phyloP scores from a whole-genome alignment of 352 stramenopile species.

The Phytophthora litchii region DNA sequence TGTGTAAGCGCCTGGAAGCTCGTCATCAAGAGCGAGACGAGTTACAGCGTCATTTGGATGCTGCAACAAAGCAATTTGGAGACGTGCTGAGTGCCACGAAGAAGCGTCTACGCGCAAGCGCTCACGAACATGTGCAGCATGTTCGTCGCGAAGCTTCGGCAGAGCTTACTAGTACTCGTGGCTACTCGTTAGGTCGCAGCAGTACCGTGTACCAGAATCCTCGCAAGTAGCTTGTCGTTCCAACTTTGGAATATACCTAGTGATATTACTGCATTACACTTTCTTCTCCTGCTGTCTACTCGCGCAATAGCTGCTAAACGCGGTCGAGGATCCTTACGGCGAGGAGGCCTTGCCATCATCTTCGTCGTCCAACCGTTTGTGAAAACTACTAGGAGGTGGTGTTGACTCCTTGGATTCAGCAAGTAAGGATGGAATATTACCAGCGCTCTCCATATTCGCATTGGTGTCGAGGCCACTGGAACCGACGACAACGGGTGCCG shows the following conservation, averaged over 20 bases:
- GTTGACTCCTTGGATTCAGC: constrained; percentile 31
- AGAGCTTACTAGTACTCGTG: constrained; percentile 51
- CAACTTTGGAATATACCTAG: constrained; percentile 25
- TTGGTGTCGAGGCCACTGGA: constrained; percentile 10
- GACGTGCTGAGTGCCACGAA: constrained; percentile 72
- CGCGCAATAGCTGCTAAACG: constrained; percentile 5
- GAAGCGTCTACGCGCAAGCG: constrained; percentile 51
- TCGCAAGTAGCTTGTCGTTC: constrained; percentile 20
- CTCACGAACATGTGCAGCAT: constrained; percentile 64
- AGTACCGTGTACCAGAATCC: constrained; percentile 73
- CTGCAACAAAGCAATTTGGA: constrained; percentile 62
- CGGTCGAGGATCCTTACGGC: constrained; percentile 30
- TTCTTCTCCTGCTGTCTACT: constrained; percentile 16
- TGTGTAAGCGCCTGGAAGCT: constrained; percentile 65
- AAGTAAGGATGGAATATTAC: constrained; percentile 11
- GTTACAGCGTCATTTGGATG: constrained; percentile 53
- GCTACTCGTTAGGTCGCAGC: constrained; percentile 59
- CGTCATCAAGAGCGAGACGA: constrained; percentile 50
- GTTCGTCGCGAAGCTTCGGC: constrained; percentile 61
- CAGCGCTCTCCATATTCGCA: constrained; percentile 10
- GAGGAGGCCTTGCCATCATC: constrained; percentile 58
- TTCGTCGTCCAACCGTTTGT: constrained; percentile 41
- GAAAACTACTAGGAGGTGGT: constrained; percentile 26
- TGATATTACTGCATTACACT: constrained; percentile 30
- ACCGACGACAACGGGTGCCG: constrained; percentile 28